phyloP scores from a whole-genome alignment of 805 yeast species.

The Candida nemodendra region DNA sequence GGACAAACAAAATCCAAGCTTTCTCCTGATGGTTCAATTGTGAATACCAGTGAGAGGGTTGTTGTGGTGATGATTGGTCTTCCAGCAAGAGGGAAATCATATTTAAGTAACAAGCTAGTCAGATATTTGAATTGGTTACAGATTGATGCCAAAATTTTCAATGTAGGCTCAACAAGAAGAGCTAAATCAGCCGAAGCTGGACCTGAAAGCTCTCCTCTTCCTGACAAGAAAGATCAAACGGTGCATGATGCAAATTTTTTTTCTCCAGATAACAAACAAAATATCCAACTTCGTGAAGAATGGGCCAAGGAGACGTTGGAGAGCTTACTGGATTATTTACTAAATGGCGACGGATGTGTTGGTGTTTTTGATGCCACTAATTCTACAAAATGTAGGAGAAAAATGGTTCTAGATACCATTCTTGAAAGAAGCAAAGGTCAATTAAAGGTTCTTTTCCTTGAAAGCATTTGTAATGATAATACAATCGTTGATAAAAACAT shows the following conservation, averaged over 20 bases:
- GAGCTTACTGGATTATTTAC: conserved; percentile 73
- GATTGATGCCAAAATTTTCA: conserved; percentile 85
- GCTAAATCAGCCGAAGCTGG: conserved; percentile 64
- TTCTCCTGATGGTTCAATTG: conserved; percentile 72
- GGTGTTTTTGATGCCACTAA: conserved; percentile 90
- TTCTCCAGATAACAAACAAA: conserved; percentile 69
- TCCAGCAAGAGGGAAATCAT: conserved; percentile 95
- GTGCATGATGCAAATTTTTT: conserved; percentile 82
- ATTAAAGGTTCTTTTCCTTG: conserved; percentile 79
- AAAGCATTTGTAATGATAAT: conserved; percentile 82
- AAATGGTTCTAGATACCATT: conserved; percentile 55
- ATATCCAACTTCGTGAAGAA: conserved; percentile 70
- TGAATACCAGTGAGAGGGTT: conserved; percentile 61
- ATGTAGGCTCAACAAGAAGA: conserved; percentile 93
- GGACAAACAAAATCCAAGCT: conserved; percentile 82
- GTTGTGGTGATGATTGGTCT: conserved; percentile 96
- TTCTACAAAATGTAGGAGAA: conserved; percentile 65
- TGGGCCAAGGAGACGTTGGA: conserved; percentile 97
- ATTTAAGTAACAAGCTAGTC: conserved; percentile 86
- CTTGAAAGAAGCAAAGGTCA: conserved; percentile 55
- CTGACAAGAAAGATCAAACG: conserved; percentile 35
- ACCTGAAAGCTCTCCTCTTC: conserved; percentile 65
- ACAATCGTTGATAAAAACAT: conserved; percentile 77
- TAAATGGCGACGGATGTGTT: conserved; percentile 82
- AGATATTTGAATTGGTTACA: conserved; percentile 92